Percentiles rank a stretch among this genome's conserved stretches.
These are phyloP conservation scores for Globomyces sp. DNA, from an alignment of 371 early-diverging fungal genomes.

Conservation along the genomic window DNA sequence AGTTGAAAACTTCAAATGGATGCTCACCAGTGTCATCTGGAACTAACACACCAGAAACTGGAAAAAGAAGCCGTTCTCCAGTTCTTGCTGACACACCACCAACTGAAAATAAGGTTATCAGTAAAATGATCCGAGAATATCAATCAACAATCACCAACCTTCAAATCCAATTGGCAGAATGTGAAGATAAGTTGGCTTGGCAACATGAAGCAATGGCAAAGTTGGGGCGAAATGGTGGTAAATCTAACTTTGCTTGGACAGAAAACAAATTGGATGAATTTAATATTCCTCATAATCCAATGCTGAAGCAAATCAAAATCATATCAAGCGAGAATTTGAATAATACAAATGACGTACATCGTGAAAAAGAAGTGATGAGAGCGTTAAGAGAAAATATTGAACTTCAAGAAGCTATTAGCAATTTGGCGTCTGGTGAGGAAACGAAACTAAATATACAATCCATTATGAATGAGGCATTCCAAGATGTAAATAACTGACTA, in stretches of 20 bases:
- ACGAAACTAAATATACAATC: no score
- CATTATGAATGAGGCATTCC: no score
- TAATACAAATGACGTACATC: slow-evolving; percentile 22
- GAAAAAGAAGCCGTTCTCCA: not conserved
- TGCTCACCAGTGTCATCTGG: not conserved
- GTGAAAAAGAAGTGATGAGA: slow-evolving; percentile 33
- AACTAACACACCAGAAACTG: not conserved
- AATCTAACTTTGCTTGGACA: slow-evolving; percentile 13
- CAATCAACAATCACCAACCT: slow-evolving; percentile 37
- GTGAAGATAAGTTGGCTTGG: slow-evolving; percentile 47
- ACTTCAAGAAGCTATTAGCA: slow-evolving; percentile 25
- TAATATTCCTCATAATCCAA: slow-evolving; percentile 23
- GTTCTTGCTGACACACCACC: not conserved
- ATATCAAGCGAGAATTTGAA: slow-evolving; percentile 3
- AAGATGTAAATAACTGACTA: no score
- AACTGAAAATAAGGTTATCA: not conserved
- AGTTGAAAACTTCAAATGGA: not conserved
- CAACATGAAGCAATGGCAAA: slow-evolving; percentile 43
- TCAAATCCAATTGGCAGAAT: slow-evolving; percentile 34
- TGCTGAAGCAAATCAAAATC: slow-evolving; percentile 2
- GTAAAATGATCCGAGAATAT: slow-evolving; percentile 31
- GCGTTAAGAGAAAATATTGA: slow-evolving; percentile 36
- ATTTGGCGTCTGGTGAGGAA: not conserved
- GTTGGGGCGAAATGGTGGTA: slow-evolving; percentile 20
- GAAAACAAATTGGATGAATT: slow-evolving; percentile 21